Base-by-base conservation (phyloP, 345 rosid genomes). In the Adansonia digitata region DNA sequence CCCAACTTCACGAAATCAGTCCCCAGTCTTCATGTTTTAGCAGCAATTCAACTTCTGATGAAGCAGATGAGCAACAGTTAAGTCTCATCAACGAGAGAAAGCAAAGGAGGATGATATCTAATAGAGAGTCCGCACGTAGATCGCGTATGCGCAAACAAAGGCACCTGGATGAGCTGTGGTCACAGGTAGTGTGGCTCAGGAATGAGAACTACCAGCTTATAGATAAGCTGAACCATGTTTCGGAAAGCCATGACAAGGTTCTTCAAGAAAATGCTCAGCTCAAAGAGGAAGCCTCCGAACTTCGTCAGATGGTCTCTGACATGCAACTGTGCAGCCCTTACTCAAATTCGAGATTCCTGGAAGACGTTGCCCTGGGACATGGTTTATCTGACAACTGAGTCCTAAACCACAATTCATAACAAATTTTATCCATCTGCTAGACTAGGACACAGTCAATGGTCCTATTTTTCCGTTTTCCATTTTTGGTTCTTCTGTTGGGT, bases 61-160 rank as follows among this genome's bases (percentile, higher is more conserved):
- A 94, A 61, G 94, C 92, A 22, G 97, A 85, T 1, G 97, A 89
- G 76, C 93, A 85, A 42, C 82, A 84, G 31, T 74, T 86, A 70
- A 75, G 77, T 73, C 81, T 92, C 64, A 86, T 92, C 84, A 91
- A 84, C 7, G 98, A 92, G 82, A 84, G 98, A 71, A 94, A 92
- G 81, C 92, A 91, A 81, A 83, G 97, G 76, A 90, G 98, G 86
- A 92, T 91, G 97, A 87, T 94, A 78, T 94, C 98, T 5, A 94
- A 94, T 70, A 77, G 98, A 83, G 98, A 94, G 60, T 92, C 98
- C 6, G 98, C 98, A 2, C 89, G 97, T 34, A 71, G 97, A 34
- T 94, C 97, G 29, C 94, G 98, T 37, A 89, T 94, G 98, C 90
- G 98, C 69, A 94, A 92, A 84, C 98, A 92, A 84, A 88, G 90